Base-by-base conservation (phyloP, 2,329 filamentous ascomycete genomes). In the Chaetothyriales sp. region DNA sequence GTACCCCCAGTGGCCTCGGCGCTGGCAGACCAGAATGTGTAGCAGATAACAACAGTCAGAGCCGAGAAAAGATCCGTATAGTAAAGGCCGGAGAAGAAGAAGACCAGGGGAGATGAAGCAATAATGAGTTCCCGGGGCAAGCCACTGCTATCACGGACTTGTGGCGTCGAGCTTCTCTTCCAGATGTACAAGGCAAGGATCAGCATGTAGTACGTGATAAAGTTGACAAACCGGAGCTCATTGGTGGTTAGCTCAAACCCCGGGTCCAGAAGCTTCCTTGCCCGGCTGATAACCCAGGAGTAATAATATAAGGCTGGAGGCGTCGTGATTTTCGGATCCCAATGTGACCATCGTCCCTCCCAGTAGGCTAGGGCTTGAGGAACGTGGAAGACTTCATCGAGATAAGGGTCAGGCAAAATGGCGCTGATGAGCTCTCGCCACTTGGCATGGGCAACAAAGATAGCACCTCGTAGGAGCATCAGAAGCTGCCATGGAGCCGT, bases 311-410 rank as follows among this genome's bases (percentile, higher is more conserved):
- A 70, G 32, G 89, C 92, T 0, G 92, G 90, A 0, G 92, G 92
- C 1, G 92, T 98, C 0, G 92, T 98, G 63, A 98, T 92, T 65
- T 96, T 98, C 53, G 90, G 83, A 66, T 98, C 89, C 92, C 92
- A 98, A 51, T 86, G 74, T 10, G 66, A 64, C 70, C 83, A 94
- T 49, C 76, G 76, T 9, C 83, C 81, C 43, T 76, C 65, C 65
- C 89, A 95, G 66, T 95, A 98, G 26, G 78, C 79, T 61, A 94
- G 86, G 0, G 88, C 88, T 68, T 98, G 92, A 0, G 87, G 86
- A 19, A 95, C 82, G 65, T 98, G 71, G 59, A 73, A 73, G 12
- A 68, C 68, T 56, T 73, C 71, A 54, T 73, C 71, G 18, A 82
- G 72, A 63, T 82, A 82, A 26, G 79, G 76, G 49, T 75, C 72